Percentiles rank a stretch among this genome's conserved stretches.
These are phyloP conservation scores for Alternaria conjuncta DNA, from an alignment of 2,329 filamentous ascomycete species.

Conservation along the genomic window DNA sequence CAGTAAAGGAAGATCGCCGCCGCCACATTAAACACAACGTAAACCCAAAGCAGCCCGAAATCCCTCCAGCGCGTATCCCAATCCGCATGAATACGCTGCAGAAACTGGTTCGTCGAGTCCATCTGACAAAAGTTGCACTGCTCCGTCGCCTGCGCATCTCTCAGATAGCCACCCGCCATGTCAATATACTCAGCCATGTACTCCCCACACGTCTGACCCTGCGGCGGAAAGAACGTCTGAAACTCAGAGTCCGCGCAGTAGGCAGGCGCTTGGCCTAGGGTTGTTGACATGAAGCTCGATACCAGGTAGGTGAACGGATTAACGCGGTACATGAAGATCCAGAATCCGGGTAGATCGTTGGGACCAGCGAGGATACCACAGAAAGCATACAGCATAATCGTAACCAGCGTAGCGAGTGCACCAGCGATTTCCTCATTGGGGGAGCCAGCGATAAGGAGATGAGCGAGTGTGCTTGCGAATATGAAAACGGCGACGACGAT, in stretches of 20 bases:
- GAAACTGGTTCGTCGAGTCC: constrained; percentile 55
- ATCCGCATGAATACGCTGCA: constrained; percentile 49
- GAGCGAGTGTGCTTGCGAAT: constrained; percentile 71
- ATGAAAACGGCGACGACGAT: constrained; percentile 67
- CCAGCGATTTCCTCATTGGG: constrained; percentile 72
- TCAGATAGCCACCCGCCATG: constrained; percentile 50
- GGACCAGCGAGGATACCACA: constrained; percentile 67
- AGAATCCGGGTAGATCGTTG: constrained; percentile 69
- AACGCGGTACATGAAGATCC: constrained; percentile 78
- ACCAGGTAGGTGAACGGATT: constrained; percentile 72
- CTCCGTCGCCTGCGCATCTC: constrained; percentile 48
- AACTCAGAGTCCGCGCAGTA: constrained; percentile 55
- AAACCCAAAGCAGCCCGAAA: constrained; percentile 60
- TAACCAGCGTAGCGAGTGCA: constrained; percentile 66
- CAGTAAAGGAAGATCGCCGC: constrained; percentile 60
- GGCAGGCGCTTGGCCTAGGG: constrained; percentile 56
- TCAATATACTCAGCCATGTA: constrained; percentile 56
- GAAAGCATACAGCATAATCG: constrained; percentile 54
- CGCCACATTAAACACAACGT: constrained; percentile 57
- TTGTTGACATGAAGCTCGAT: constrained; percentile 62
- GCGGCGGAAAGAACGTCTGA: constrained; percentile 47
- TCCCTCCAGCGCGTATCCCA: constrained; percentile 66
- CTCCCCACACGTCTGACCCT: constrained; percentile 47
- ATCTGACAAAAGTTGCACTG: constrained; percentile 59
- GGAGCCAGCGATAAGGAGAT: constrained; percentile 74